Base-by-base conservation (phyloP, 768 basidiomycete species). In the Termitomyces sp. region DNA sequence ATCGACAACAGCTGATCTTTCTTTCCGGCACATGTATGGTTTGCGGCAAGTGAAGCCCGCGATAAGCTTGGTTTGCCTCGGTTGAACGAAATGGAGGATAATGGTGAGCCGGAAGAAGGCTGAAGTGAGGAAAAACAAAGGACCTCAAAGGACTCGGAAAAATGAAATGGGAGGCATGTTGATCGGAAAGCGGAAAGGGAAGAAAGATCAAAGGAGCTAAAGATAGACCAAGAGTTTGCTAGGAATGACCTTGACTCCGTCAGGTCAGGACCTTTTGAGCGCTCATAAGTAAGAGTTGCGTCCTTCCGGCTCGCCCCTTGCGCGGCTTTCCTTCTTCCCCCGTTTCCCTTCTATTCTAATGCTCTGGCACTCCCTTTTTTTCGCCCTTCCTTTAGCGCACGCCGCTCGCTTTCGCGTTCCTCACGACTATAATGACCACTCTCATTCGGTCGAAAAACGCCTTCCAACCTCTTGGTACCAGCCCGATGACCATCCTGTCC, bases 381-480 rank as follows among this genome's bases (percentile, higher is more conserved):
- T 72, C 44, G 61, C 66, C 57, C 65, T 76, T 38, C 67, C 69
- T 54, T 45, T 74, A 20, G 63, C 64, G 15, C 60, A 65, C 54
- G 72, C 70, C 54, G 67, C 67, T 16, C 56, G 63, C 20, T 60
- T 71, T 24, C 68, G 71, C 9, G 55, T 64, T 49, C 28, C 64
- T 54, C 69, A 53, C 59, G 28, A 28, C 28, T 28, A 28, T 28
- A 67, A 73, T 60, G 72, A 73, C 52, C 70, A 77, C 59, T 44
- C 68, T 36, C 74, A 77, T 63, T 50, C 64, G 35, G 62, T 72
- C 38, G 55, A 64, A 8, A 56, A 66, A 62, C 63, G 68, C 3
- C 75, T 82, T 13, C 78, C 80, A 33, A 67, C 62, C 18, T 58
- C 69, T 7, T 93, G 91, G 91, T 85, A 82, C 68, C 92, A 91